Base-by-base conservation (phyloP, 352 stramenopile genomes). In the Blastocystis sp. region DNA sequence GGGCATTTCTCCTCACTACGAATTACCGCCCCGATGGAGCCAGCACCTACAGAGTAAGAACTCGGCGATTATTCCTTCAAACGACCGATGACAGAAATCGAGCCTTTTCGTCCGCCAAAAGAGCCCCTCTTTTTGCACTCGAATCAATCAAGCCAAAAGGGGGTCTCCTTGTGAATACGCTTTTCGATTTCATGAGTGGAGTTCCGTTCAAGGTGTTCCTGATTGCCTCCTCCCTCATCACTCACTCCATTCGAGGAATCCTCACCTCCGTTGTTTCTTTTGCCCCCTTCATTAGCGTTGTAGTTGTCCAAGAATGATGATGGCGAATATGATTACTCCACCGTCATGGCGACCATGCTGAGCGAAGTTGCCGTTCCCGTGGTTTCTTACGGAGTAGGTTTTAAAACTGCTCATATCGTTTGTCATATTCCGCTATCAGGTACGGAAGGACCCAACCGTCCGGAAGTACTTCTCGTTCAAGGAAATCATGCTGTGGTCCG, bases 1-100 rank as follows among this genome's bases (percentile, higher is more conserved):
- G 42, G 91, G 91, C 80, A 87, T 87, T 68, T 79, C 40, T 61
- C 61, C 21, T 40, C 10, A 63, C 69, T 79, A 63, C 9, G 21
- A 14, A 57, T 54, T 10, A 34, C 28, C 28, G 28, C 28, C 28
- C 28, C 28, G 28, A 34, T 34, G 28, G 28, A 34, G 28, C 28
- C 28, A 34, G 28, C 28, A 34, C 28, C 28, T 34, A 34, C 28
- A 34, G 28, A 34, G 28, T 34, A 34, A 34, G 28, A 34, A 34
- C 28, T 34, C 28, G 28, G 28, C 28, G 28, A 34, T 34, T 34
- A 34, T 34, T 34, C 28, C 28, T 34, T 34, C 28, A 34, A 34
- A 34, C 28, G 28, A 34, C 28, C 28, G 28, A 34, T 34, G 28
- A 34, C 28, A 34, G 28, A 34, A 34, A 34, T 34, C 28, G 28